phyloP scores from a whole-genome alignment of 305 asterid genomes.

The Ilex paraguariensis region DNA sequence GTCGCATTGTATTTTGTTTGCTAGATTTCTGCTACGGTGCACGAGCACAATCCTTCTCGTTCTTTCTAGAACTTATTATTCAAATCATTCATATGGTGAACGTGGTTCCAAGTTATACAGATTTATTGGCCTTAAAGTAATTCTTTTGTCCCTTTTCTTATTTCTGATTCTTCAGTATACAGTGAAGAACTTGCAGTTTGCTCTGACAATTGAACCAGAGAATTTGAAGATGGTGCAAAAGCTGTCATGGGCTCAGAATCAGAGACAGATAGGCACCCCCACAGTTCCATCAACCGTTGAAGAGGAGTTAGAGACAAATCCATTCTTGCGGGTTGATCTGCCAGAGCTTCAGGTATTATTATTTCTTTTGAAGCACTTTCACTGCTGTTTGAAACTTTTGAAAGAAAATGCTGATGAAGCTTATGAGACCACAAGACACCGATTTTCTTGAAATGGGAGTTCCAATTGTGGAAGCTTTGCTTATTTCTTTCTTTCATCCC shows the following conservation, averaged over 20 bases:
- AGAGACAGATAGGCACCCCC: conserved; percentile 27
- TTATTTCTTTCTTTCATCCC: background rate
- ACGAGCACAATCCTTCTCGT: too few species aligned
- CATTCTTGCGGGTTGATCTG: conserved; percentile 89
- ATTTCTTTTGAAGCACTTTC: background rate
- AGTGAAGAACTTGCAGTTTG: conserved; percentile 9
- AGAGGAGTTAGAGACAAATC: conserved; percentile 57
- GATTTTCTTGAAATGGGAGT: too few species aligned
- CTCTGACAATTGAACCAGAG: background rate
- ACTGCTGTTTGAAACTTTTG: background rate
- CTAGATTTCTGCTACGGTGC: too few species aligned
- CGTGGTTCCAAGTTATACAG: too few species aligned
- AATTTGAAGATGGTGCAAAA: conserved; percentile 2
- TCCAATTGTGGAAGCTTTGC: background rate
- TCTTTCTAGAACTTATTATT: too few species aligned
- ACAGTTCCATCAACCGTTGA: conserved; percentile 23
- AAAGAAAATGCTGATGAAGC: too few species aligned
- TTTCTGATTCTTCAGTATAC: background rate
- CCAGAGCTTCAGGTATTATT: conserved; percentile 73
- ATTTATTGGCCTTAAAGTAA: background rate
- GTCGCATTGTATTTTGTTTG: too few species aligned
- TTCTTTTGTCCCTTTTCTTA: background rate
- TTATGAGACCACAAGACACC: too few species aligned
- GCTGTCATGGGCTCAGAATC: conserved; percentile 27
- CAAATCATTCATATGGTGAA: too few species aligned